phyloP scores from a whole-genome alignment of 116 monocot species.

The Zostera marina region DNA sequence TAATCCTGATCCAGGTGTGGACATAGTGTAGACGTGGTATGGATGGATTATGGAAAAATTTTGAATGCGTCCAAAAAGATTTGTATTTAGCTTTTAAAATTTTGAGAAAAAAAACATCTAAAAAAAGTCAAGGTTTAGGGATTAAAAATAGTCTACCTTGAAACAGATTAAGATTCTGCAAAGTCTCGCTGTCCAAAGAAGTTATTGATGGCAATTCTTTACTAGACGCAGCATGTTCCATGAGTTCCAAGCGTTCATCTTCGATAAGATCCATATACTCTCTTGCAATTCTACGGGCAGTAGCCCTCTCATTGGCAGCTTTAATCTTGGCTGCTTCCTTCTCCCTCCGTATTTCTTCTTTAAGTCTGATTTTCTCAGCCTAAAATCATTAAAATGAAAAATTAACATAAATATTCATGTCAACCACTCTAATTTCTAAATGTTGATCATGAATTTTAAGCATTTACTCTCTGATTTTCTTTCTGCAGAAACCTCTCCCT shows the following conservation, averaged over 20 bases:
- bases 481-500: slow-evolving; percentile 60
- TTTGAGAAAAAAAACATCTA: neutral
- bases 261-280: slow-evolving; percentile 85
- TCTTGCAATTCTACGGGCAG: slow-evolving; percentile 69
- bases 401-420: neutral
- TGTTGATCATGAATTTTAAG: neutral
- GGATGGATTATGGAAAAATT: too few relatives aligned
- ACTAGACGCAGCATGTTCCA: slow-evolving; percentile 73
- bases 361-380: slow-evolving; percentile 69
- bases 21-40: too few relatives aligned
- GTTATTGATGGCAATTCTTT: slow-evolving; percentile 69
- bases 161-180: slow-evolving; percentile 60
- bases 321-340: slow-evolving; percentile 70
- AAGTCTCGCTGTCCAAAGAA: slow-evolving; percentile 59
- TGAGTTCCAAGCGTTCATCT: slow-evolving; percentile 88
- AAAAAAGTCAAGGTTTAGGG: neutral
- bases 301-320: slow-evolving; percentile 65
- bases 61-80: too few relatives aligned
- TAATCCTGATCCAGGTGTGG: too few relatives aligned
- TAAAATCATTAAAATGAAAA: slow-evolving; percentile 11
- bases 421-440: neutral
- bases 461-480: slow-evolving; percentile 42
- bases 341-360: slow-evolving; percentile 66
- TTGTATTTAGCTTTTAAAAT: too few relatives aligned
- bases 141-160: slow-evolving; percentile 24